Conservation (phyloP, 1,139 yeast genomes). For the Nakaseomyces bracarensis region DNA sequence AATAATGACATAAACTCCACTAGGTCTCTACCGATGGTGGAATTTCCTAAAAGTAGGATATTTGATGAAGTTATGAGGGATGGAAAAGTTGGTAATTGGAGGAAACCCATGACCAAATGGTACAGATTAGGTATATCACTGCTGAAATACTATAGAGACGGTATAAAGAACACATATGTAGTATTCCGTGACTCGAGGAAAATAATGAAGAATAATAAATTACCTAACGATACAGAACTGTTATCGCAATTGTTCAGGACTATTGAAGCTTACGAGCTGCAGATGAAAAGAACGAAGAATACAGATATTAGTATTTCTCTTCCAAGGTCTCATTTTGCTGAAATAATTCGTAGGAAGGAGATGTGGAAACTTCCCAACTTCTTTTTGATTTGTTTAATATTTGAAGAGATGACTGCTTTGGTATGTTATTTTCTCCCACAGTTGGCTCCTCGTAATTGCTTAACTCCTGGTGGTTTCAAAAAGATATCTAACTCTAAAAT, state of each 20-base stretch:
- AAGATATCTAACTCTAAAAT: constrained; percentile 16
- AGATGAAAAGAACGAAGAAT: constrained; percentile 6
- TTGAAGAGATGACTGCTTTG: constrained; percentile 26
- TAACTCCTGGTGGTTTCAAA: constrained; percentile 24
- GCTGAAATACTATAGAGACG: constrained; percentile 20
- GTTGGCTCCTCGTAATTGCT: constrained; percentile 25
- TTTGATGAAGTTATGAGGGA: constrained; percentile 17
- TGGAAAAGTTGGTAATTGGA: constrained; percentile 23
- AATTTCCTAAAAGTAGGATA: constrained; percentile 17
- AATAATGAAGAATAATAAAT: background rate
- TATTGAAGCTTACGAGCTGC: constrained; percentile 20
- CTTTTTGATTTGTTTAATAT: constrained; percentile 17
- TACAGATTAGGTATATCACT: constrained; percentile 20
- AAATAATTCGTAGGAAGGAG: constrained; percentile 21
- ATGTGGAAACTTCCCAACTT: constrained; percentile 27
- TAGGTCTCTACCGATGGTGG: constrained; percentile 19
- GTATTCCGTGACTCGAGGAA: constrained; percentile 15
- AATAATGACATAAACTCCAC: constrained; percentile 13
- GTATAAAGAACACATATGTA: constrained; percentile 22
- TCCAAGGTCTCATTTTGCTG: constrained; percentile 21
- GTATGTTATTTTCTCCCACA: constrained; percentile 27
- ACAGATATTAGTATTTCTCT: constrained; percentile 11
- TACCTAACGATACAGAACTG: background rate
- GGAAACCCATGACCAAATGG: constrained; percentile 25
- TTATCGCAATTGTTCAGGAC: constrained; percentile 5